Conservation (phyloP, 2,329 filamentous ascomycete species). For the Cercospora zeina region DNA sequence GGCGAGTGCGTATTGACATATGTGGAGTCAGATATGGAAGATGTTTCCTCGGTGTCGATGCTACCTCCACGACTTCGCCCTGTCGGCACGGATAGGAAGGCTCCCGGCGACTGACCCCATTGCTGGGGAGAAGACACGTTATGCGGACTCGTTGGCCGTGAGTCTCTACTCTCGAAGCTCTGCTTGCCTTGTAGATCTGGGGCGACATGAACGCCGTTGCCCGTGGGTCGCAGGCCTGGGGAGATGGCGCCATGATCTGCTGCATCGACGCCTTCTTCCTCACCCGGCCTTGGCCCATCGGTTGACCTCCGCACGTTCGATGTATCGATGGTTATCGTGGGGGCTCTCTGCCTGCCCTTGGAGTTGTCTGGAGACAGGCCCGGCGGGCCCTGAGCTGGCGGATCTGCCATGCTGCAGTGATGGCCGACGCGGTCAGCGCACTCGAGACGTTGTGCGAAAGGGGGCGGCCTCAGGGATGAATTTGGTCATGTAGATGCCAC, state of each 20-base stretch:
- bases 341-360: conserved; percentile 42
- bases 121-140: conserved; percentile 65
- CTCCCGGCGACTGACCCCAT: conserved; percentile 53
- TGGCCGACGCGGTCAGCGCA: background rate
- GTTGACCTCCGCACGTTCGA: conserved; percentile 47
- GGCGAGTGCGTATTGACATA: conserved; percentile 53
- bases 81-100: conserved; percentile 64
- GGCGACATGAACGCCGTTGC: conserved; percentile 32
- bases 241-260: conserved; percentile 24
- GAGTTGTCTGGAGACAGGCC: conserved; percentile 5
- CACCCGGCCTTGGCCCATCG: conserved; percentile 38
- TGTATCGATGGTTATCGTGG: conserved; percentile 55
- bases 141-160: conserved; percentile 65
- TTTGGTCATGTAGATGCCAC: conserved; percentile 12
- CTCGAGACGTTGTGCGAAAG: background rate
- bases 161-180: conserved; percentile 66
- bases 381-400: background rate
- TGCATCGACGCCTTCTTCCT: conserved; percentile 39
- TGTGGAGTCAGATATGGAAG: conserved; percentile 63
- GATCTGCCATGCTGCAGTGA: conserved; percentile 15
- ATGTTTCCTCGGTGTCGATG: conserved; percentile 62
- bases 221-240: conserved; percentile 23
- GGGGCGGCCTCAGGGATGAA: conserved; percentile 6
- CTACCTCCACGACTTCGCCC: conserved; percentile 65
- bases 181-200: conserved; percentile 57